These are phyloP conservation scores for Sistotremastrum niveocremeum DNA, from an alignment of 768 basidiomycete genomes.

Conservation along the genomic window DNA sequence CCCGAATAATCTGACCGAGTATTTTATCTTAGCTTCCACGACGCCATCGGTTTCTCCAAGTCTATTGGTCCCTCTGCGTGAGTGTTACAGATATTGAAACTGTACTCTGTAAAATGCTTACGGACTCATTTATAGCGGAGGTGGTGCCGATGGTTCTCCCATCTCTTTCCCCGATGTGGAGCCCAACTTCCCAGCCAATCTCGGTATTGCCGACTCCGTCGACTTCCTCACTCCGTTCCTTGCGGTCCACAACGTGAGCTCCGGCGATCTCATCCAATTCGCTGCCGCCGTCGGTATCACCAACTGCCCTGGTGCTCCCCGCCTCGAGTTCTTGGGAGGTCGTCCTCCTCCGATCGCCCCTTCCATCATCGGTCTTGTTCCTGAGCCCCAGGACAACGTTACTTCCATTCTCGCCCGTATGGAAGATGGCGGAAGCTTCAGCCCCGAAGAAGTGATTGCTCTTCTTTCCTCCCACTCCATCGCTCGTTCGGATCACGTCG, in stretches of 20 bases:
- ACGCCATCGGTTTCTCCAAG: slow-evolving; percentile 4
- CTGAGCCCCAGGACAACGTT: slow-evolving; percentile 4
- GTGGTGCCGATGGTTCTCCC: slow-evolving; percentile 7
- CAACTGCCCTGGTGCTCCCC: slow-evolving; percentile 7
- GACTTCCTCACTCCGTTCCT: slow-evolving; percentile 4
- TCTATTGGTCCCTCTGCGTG: neutral
- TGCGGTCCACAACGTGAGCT: slow-evolving; percentile 1
- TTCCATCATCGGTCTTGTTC: slow-evolving; percentile 1
- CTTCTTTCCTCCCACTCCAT: slow-evolving; percentile 6
- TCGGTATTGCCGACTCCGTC: slow-evolving; percentile 5
- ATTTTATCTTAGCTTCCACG: neutral
- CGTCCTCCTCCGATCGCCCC: slow-evolving; percentile 5
- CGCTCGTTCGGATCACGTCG: slow-evolving; percentile 4
- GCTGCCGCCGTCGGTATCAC: slow-evolving; percentile 3
- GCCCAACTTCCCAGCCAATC: slow-evolving; percentile 6
- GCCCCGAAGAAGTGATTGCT: slow-evolving; percentile 4
- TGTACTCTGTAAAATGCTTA: no score
- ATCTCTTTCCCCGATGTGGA: slow-evolving; percentile 6
- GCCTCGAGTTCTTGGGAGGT: slow-evolving; percentile 2
- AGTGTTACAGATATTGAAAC: no score
- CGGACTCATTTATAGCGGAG: slow-evolving; percentile 6
- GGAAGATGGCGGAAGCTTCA: slow-evolving; percentile 4
- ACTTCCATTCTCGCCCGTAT: slow-evolving; percentile 4
- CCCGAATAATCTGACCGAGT: no score
- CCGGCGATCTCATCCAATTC: slow-evolving; percentile 6